These are phyloP conservation scores for Ustilago nuda DNA, from an alignment of 1,284 basidiomycete genomes.

Conservation along the genomic window DNA sequence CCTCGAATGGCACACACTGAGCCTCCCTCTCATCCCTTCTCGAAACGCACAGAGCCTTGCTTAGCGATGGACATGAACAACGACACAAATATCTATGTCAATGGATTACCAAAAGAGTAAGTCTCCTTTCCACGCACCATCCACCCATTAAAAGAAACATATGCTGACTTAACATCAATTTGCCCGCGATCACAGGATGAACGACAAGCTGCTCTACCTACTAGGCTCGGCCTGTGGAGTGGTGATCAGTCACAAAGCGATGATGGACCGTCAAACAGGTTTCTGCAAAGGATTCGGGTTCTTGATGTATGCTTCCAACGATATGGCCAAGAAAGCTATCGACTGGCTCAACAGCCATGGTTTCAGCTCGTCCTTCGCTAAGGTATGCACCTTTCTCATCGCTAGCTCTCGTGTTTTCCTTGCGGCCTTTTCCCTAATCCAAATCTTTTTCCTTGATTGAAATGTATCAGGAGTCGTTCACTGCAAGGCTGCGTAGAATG, in stretches of 20 bases:
- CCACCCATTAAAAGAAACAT: neutral
- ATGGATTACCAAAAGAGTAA: conserved; percentile 55
- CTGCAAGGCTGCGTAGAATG: conserved; percentile 54
- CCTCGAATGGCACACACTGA: conserved; percentile 3
- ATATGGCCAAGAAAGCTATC: conserved; percentile 55
- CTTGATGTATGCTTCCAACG: conserved; percentile 54
- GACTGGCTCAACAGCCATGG: conserved; percentile 52
- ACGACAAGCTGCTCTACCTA: conserved; percentile 51
- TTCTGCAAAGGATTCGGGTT: conserved; percentile 65
- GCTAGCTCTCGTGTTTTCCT: neutral
- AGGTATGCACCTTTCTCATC: conserved; percentile 17
- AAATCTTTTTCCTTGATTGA: neutral
- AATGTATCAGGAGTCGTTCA: conserved; percentile 51
- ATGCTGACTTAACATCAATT: neutral
- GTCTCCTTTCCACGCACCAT: conserved; percentile 1
- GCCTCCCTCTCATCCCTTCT: neutral
- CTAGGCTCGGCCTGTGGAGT: conserved; percentile 59
- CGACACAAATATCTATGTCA: conserved; percentile 61
- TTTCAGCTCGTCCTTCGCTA: conserved; percentile 55
- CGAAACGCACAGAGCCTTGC: conserved; percentile 9
- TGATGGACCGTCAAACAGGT: conserved; percentile 59
- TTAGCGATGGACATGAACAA: conserved; percentile 17
- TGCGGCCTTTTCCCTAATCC: neutral
- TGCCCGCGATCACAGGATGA: conserved; percentile 30
- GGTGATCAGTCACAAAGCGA: conserved; percentile 64